Evolutionary conservation across 192 early-diverging fungal genomes (phyloP).

Genomic region (Backusella psychrophila): DNA sequence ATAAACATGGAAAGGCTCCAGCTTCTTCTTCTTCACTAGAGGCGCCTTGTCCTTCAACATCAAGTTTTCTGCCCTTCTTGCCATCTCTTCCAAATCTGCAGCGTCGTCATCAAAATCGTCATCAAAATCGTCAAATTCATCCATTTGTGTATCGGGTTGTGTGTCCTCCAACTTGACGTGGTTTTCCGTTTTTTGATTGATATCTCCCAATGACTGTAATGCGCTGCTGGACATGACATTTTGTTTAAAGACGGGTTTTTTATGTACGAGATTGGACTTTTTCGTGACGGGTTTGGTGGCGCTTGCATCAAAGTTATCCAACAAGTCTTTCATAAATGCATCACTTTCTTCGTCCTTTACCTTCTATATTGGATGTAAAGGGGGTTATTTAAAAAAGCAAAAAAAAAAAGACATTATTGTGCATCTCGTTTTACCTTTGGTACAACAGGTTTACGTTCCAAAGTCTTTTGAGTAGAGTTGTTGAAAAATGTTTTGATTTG

Average conservation of each 20-base stretch:
- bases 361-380: not conserved
- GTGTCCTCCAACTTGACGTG: not conserved
- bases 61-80: not conserved
- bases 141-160: not conserved
- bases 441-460: not conserved
- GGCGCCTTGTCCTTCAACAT: not conserved
- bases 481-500: slow-evolving; percentile 15
- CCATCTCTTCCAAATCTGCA: not conserved
- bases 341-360: slow-evolving; percentile 21
- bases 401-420: too few species aligned
- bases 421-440: not conserved
- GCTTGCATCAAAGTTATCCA: slow-evolving; percentile 2
- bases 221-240: not conserved
- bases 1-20: not conserved
- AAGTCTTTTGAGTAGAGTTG: slow-evolving; percentile 5
- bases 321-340: slow-evolving; percentile 31
- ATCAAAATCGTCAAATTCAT: not conserved
- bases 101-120: not conserved
- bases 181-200: not conserved
- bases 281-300: slow-evolving; percentile 8
- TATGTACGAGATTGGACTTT: not conserved
- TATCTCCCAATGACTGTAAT: not conserved
- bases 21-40: not conserved
- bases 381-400: too few species aligned
- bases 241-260: not conserved